A percentile compares a stretch with the other conserved stretches of the same genome.
Evolutionary conservation across 2,329 filamentous ascomycete genomes (phyloP).

Genomic region (Penicillium sp.): DNA sequence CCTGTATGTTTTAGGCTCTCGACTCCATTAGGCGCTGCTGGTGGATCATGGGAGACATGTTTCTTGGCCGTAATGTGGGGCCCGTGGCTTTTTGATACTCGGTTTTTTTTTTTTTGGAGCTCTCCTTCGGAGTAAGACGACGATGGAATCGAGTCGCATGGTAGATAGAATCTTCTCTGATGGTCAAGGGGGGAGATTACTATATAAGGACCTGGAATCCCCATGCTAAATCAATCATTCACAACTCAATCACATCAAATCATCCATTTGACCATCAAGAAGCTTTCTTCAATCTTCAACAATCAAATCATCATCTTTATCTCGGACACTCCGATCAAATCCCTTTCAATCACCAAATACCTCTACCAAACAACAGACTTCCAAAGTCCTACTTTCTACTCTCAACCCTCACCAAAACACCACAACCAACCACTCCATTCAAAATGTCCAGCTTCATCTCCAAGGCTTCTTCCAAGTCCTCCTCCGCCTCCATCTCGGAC

Average conservation of each 20-base stretch:
- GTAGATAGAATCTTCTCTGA: not conserved
- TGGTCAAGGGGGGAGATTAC: not conserved
- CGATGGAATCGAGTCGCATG: not conserved
- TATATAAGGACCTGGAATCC: slow-evolving; percentile 6
- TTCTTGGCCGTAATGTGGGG: not conserved
- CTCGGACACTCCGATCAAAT: not conserved
- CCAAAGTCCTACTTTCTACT: slow-evolving; percentile 1
- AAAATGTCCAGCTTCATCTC: slow-evolving; percentile 12
- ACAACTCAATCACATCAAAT: not conserved
- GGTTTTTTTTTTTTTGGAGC: not conserved
- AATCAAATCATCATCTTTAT: not conserved
- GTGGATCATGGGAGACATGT: not conserved
- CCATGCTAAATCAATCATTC: slow-evolving; percentile 1
- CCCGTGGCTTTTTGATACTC: not conserved
- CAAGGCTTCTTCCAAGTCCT: slow-evolving; percentile 9
- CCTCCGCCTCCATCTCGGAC: slow-evolving; percentile 6
- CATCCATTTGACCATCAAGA: not conserved
- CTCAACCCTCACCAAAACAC: not conserved
- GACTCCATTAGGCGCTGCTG: not conserved
- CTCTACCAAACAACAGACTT: not conserved
- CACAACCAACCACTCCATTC: not conserved
- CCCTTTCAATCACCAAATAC: not conserved
- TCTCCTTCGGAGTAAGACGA: not conserved
- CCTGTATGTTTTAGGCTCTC: not conserved
- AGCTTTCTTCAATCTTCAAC: not conserved